A percentile compares a stretch with the other conserved stretches of the same genome.
These are phyloP conservation scores for Trypanosoma lewisi DNA, from an alignment of 208 protist species.

Conservation along the genomic window DNA sequence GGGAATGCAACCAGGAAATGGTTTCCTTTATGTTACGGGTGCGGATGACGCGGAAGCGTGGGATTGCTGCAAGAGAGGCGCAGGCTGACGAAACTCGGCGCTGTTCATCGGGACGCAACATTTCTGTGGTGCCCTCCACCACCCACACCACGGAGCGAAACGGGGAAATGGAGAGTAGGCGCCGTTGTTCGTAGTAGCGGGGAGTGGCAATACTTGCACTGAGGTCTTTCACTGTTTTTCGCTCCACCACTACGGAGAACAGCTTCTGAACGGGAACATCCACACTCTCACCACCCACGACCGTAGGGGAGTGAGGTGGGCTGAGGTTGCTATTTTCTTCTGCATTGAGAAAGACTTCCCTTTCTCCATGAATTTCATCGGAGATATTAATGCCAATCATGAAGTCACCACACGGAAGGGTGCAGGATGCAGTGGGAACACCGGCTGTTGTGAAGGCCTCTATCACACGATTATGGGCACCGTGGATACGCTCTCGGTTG, in stretches of 20 bases:
- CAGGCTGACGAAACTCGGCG: slow-evolving; percentile 20
- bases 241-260: slow-evolving; percentile 70
- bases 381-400: slow-evolving; percentile 36
- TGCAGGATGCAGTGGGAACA: slow-evolving; percentile 38
- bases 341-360: neutral
- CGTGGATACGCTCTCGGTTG: slow-evolving; percentile 51
- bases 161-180: slow-evolving; percentile 45
- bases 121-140: slow-evolving; percentile 48
- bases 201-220: slow-evolving; percentile 60
- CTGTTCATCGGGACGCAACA: slow-evolving; percentile 15
- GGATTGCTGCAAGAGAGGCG: slow-evolving; percentile 12
- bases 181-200: slow-evolving; percentile 72
- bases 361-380: neutral
- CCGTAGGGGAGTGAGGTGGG: neutral
- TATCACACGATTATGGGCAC: slow-evolving; percentile 43
- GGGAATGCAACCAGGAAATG: slow-evolving; percentile 3
- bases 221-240: slow-evolving; percentile 75
- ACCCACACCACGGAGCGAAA: slow-evolving; percentile 69
- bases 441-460: slow-evolving; percentile 34
- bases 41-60: slow-evolving; percentile 17
- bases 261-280: slow-evolving; percentile 21
- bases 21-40: slow-evolving; percentile 21
- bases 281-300: neutral
- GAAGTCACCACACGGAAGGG: slow-evolving; percentile 72
- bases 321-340: neutral